Base-by-base conservation (phyloP, 2,329 filamentous ascomycete genomes). In the Hymenoscyphus infarciens region DNA sequence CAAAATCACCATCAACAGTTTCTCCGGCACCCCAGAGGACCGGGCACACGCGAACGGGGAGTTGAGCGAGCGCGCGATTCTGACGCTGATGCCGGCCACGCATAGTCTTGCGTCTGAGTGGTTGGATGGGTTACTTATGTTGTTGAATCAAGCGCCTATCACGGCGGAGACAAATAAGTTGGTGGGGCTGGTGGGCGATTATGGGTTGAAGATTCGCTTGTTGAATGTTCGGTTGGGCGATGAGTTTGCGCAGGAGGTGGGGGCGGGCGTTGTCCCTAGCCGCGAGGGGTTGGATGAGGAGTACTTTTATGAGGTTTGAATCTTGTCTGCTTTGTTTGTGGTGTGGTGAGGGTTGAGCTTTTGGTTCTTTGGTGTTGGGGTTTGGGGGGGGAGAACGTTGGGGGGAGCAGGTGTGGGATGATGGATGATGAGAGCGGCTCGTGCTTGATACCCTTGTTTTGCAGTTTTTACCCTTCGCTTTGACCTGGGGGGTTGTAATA, bases 161-260 rank as follows among this genome's bases (percentile, higher is more conserved):
- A 99, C 95, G n/a, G 86, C 92, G 2, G 94, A 98, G 77, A 98
- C 95, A 39, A 94, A 89, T 74, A 96, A 95, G 76, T 79, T 98
- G 65, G 88, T 97, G 60, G 87, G 88, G 61, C 79, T 97, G 70
- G 90, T 98, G 64, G 87, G 87, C 72, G 90, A 96, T 69, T 98
- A 97, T 74, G 93, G 95, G 4, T 79, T 98, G 66, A 96, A 96
- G 80, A 96, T 99, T 66, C 82, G 95, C 49, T 78, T 99, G 73
- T 80, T 99, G 70, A 99, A 98, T 75, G 90, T 99, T 52, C 82
- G 92, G 61, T 90, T 93, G 77, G 92, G 98, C 74, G 90, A 85
- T 58, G 82, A 81, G 5, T 84, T 96, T 74, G 84, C 88, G 55
- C 25, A 87, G 84, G 27, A 85, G 85, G 60, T 81, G 81, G 72